Evolutionary conservation across 2,329 filamentous ascomycete genomes (phyloP).

Genomic region (Diaporthe australafricana): DNA sequence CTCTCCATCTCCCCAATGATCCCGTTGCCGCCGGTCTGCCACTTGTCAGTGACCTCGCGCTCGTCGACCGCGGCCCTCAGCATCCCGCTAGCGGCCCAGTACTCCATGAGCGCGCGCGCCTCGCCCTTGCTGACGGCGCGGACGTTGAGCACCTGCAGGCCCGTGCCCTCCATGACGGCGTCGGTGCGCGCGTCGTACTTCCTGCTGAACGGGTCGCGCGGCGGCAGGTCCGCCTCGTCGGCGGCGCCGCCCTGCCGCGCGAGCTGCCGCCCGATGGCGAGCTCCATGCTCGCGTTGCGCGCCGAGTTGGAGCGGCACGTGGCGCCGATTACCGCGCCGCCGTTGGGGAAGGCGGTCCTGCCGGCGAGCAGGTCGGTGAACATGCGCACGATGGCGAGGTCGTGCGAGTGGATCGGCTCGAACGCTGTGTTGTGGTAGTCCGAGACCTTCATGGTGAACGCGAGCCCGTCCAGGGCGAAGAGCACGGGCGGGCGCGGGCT

Average conservation of each 20-base stretch:
- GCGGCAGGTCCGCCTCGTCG: conserved; percentile 46
- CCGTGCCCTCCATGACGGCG: conserved; percentile 58
- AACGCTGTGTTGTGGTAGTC: conserved; percentile 80
- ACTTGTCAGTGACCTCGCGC: conserved; percentile 80
- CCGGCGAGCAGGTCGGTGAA: conserved; percentile 81
- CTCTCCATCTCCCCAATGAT: conserved; percentile 89
- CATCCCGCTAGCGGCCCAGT: conserved; percentile 90
- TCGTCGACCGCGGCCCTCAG: conserved; percentile 78
- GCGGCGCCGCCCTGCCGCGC: conserved; percentile 52
- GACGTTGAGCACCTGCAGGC: conserved; percentile 65
- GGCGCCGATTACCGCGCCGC: conserved; percentile 82
- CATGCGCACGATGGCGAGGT: conserved; percentile 79
- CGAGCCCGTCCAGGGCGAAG: conserved; percentile 81
- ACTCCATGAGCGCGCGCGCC: conserved; percentile 86
- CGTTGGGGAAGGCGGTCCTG: conserved; percentile 70
- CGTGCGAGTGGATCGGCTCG: conserved; percentile 85
- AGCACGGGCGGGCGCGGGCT: conserved; percentile 70
- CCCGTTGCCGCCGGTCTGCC: conserved; percentile 84
- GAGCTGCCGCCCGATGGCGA: conserved; percentile 70
- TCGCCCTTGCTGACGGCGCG: conserved; percentile 79
- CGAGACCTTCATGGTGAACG: conserved; percentile 83
- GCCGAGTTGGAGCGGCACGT: conserved; percentile 79
- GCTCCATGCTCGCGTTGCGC: conserved; percentile 72
- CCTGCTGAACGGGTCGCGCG: conserved; percentile 64
- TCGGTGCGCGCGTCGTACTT: conserved; percentile 69